phyloP scores from a whole-genome alignment of 106 monocot species.

The Dendrobium catenatum region DNA sequence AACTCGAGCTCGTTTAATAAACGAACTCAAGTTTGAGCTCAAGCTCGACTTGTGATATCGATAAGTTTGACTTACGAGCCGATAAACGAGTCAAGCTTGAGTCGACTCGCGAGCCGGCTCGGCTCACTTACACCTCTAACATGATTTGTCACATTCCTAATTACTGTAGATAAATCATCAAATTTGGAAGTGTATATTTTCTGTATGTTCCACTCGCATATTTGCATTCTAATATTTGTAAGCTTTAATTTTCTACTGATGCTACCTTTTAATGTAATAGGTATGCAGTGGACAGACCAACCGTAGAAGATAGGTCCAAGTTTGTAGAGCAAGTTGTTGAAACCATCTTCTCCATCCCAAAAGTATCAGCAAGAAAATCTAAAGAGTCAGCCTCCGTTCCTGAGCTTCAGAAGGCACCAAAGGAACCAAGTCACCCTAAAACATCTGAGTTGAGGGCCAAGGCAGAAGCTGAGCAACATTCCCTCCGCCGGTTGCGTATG shows the following conservation, averaged over 20 bases:
- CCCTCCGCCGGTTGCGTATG: slow-evolving; percentile 90
- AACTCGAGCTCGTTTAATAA: too few species aligned
- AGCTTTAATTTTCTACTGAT: slow-evolving; percentile 6
- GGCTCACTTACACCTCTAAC: too few species aligned
- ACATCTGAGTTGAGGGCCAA: slow-evolving; percentile 74
- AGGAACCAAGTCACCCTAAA: slow-evolving; percentile 67
- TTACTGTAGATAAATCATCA: background rate
- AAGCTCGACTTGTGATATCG: too few species aligned
- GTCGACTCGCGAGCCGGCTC: too few species aligned
- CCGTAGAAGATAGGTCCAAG: slow-evolving; percentile 45
- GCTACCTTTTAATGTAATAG: slow-evolving; percentile 30
- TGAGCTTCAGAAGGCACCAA: slow-evolving; percentile 77
- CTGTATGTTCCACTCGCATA: background rate
- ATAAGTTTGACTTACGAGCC: too few species aligned
- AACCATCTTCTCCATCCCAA: slow-evolving; percentile 49
- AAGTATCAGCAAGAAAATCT: slow-evolving; percentile 40
- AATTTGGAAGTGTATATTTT: background rate
- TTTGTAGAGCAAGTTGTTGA: slow-evolving; percentile 67
- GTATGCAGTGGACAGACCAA: slow-evolving; percentile 76
- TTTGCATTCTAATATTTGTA: background rate
- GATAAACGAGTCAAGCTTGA: too few species aligned
- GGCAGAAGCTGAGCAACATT: slow-evolving; percentile 91
- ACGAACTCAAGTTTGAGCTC: too few species aligned
- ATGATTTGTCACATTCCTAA: background rate
- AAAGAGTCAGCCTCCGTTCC: slow-evolving; percentile 41